A percentile compares a stretch with the other conserved stretches of the same genome.
phyloP scores from a whole-genome alignment of 164 flowering plant genomes.

The Nymphaea thermarum region DNA sequence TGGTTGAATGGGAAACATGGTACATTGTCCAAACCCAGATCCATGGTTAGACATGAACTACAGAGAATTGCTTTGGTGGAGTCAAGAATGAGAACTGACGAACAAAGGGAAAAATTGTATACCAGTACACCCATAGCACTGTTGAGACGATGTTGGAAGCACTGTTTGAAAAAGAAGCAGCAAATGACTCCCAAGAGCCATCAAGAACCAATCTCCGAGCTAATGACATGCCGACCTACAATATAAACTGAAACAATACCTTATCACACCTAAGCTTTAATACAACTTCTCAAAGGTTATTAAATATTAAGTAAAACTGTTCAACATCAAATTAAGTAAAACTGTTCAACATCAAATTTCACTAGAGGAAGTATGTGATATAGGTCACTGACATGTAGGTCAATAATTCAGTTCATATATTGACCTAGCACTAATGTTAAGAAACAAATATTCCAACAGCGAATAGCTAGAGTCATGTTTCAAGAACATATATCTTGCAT shows the following conservation, averaged over 20 bases:
- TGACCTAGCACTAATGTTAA: too few relatives aligned
- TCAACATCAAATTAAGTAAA: too few relatives aligned
- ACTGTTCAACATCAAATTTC: too few relatives aligned
- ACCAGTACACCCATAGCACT: constrained; percentile 88
- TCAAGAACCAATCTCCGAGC: constrained; percentile 46
- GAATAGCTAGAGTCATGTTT: too few relatives aligned
- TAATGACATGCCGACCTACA: constrained; percentile 72
- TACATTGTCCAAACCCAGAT: not conserved
- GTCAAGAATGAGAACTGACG: not conserved
- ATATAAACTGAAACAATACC: constrained; percentile 8
- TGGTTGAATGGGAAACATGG: not conserved
- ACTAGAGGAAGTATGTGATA: too few relatives aligned
- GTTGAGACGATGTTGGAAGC: constrained; percentile 63
- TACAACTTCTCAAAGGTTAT: not conserved
- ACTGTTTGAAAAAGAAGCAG: constrained; percentile 57
- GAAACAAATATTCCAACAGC: too few relatives aligned
- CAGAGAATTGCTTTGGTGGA: not conserved
- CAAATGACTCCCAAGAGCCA: constrained; percentile 71
- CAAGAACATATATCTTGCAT: too few relatives aligned
- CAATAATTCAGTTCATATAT: too few relatives aligned
- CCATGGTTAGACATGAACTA: not conserved
- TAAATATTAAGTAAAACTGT: too few relatives aligned
- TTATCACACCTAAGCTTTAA: not conserved
- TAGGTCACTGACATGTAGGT: too few relatives aligned
- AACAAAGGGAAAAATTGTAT: constrained; percentile 4